Conservation (phyloP, 345 rosid species). For the Erucastrum elatum region DNA sequence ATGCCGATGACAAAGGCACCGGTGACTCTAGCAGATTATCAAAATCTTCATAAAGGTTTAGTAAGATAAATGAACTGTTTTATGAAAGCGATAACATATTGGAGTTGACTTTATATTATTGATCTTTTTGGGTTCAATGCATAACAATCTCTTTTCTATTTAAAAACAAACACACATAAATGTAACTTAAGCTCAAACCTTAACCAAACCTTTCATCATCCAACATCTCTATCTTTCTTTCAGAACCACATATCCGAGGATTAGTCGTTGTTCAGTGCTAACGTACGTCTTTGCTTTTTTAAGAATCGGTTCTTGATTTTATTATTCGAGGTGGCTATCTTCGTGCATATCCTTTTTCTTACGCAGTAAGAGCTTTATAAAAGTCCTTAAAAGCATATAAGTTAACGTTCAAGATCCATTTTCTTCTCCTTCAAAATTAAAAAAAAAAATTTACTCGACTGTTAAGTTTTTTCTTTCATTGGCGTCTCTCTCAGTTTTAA, state of each 20-base stretch:
- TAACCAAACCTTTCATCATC: constrained; percentile 25
- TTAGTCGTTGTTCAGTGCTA: constrained; percentile 18
- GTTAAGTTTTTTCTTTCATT: too few relatives aligned
- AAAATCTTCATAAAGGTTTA: constrained; percentile 21
- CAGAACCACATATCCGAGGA: neutral
- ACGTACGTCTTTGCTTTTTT: constrained; percentile 30
- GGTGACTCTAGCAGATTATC: constrained; percentile 30
- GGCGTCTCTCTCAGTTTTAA: too few relatives aligned
- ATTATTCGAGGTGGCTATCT: constrained; percentile 30
- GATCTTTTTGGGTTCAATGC: constrained; percentile 31
- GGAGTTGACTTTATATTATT: constrained; percentile 35
- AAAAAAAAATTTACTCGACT: too few relatives aligned
- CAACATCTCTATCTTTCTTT: neutral
- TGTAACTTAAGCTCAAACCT: constrained; percentile 22
- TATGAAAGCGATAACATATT: neutral
- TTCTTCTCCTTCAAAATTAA: neutral
- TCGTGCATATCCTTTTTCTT: constrained; percentile 19
- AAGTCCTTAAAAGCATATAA: constrained; percentile 41
- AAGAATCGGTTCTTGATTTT: constrained; percentile 24
- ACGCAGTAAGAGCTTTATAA: constrained; percentile 39
- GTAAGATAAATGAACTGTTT: constrained; percentile 29
- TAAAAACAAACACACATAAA: constrained; percentile 30
- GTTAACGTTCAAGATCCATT: constrained; percentile 17
- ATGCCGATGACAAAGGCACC: constrained; percentile 13
- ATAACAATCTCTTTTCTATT: constrained; percentile 21